These are phyloP conservation scores for Quercus rubra DNA, from an alignment of 306 rosid genomes.

Conservation along the genomic window DNA sequence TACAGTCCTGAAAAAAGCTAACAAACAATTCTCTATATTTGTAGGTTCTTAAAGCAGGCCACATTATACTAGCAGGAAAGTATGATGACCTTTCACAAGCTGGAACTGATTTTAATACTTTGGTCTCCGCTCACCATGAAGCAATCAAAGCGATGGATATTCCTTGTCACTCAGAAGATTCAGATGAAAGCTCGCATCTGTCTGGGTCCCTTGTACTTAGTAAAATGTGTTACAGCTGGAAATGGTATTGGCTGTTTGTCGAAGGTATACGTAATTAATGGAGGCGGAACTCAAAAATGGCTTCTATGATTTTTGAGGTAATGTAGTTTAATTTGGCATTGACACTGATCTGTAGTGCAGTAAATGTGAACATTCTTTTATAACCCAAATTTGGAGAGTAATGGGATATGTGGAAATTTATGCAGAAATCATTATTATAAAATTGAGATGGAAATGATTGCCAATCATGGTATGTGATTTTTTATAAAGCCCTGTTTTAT, in stretches of 20 bases:
- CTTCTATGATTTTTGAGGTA: no score
- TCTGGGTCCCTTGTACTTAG: conserved; percentile 44
- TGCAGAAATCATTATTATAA: no score
- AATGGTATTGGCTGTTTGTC: conserved; percentile 62
- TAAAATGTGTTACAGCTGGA: conserved; percentile 45
- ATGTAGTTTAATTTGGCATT: no score
- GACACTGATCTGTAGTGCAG: no score
- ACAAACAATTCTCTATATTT: conserved; percentile 17
- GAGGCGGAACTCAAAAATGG: no score
- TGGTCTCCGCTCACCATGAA: conserved; percentile 95
- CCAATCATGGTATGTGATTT: no score
- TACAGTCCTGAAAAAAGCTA: conserved; percentile 13
- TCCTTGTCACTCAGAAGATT: conserved; percentile 85
- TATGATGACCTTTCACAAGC: conserved; percentile 95
- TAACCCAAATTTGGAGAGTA: no score
- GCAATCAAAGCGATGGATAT: conserved; percentile 99
- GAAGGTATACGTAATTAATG: background rate
- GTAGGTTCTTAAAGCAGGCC: conserved; percentile 93
- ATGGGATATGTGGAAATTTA: no score
- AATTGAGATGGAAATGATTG: no score
- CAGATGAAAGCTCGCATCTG: conserved; percentile 61
- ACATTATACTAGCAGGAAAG: conserved; percentile 87
- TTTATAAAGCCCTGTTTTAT: no score
- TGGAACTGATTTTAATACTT: conserved; percentile 89
- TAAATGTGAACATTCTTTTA: no score